Evolutionary conservation across 2,329 filamentous ascomycete species (phyloP).

Genomic region (Cercospora nicotianae): DNA sequence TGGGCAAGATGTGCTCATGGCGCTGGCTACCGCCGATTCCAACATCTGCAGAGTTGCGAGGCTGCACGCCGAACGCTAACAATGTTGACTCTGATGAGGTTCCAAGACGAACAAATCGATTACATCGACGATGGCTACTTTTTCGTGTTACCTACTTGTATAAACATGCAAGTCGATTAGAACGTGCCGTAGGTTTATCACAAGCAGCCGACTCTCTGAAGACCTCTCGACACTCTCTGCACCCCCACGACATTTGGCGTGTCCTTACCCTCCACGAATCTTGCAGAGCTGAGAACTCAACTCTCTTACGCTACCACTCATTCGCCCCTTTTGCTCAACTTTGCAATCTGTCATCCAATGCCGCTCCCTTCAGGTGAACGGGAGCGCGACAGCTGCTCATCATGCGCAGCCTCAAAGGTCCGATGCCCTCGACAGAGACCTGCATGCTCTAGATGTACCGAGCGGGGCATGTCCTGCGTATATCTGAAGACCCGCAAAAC

Average conservation of each 20-base stretch:
- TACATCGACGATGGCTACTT: neutral
- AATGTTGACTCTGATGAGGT: neutral
- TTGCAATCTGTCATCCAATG: neutral
- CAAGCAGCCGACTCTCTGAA: neutral
- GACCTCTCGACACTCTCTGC: neutral
- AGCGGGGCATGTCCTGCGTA: neutral
- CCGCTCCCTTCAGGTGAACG: neutral
- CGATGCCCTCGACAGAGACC: neutral
- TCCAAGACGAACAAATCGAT: neutral
- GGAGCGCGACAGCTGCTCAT: neutral
- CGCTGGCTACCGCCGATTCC: neutral
- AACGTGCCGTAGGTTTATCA: neutral
- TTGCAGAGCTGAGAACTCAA: neutral
- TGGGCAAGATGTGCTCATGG: neutral
- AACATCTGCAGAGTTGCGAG: neutral
- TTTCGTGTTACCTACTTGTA: neutral
- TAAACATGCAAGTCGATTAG: neutral
- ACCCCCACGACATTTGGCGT: neutral
- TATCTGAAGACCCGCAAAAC: neutral
- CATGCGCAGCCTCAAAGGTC: neutral
- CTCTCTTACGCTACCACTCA: neutral
- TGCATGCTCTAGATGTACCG: neutral
- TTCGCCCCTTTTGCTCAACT: neutral
- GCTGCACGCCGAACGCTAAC: neutral
- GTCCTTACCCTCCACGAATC: neutral